Evolutionary conservation across 495 filamentous ascomycete species (phyloP).

Genomic region (Parathielavia appendiculata): DNA sequence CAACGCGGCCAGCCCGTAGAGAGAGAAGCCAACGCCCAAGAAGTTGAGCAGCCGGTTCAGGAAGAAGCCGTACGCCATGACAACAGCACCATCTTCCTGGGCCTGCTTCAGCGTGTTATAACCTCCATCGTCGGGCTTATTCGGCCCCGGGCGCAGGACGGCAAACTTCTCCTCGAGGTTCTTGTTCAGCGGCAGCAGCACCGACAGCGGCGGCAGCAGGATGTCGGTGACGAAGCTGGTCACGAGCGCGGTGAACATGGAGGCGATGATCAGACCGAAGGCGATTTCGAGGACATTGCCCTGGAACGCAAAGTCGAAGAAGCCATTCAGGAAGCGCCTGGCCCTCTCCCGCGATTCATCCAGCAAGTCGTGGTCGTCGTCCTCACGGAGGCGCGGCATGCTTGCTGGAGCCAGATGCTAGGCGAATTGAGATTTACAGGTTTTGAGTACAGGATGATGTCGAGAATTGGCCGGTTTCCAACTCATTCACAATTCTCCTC

Average conservation of each 20-base stretch:
- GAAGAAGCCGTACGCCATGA: slow-evolving; percentile 66
- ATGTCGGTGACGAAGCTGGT: slow-evolving; percentile 69
- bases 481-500: no score
- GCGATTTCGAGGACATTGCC: slow-evolving; percentile 75
- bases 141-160: slow-evolving; percentile 53
- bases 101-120: slow-evolving; percentile 69
- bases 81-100: slow-evolving; percentile 62
- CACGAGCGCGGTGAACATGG: slow-evolving; percentile 64
- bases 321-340: slow-evolving; percentile 52
- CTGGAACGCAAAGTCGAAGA: slow-evolving; percentile 64
- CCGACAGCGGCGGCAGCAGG: slow-evolving; percentile 61
- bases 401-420: background rate
- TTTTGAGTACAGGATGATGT: background rate
- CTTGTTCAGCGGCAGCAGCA: slow-evolving; percentile 62
- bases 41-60: slow-evolving; percentile 63
- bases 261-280: slow-evolving; percentile 67
- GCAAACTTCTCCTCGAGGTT: slow-evolving; percentile 76
- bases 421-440: background rate
- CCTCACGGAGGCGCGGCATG: slow-evolving; percentile 26
- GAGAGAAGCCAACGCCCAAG: slow-evolving; percentile 56
- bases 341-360: slow-evolving; percentile 32
- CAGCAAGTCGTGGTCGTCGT: slow-evolving; percentile 35
- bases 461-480: background rate
- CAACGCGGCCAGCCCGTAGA: slow-evolving; percentile 61
- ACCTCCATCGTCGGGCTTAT: slow-evolving; percentile 41